Evolutionary conservation across 129 eudicot species (phyloP).

Genomic region (Erigeron canadensis): DNA sequence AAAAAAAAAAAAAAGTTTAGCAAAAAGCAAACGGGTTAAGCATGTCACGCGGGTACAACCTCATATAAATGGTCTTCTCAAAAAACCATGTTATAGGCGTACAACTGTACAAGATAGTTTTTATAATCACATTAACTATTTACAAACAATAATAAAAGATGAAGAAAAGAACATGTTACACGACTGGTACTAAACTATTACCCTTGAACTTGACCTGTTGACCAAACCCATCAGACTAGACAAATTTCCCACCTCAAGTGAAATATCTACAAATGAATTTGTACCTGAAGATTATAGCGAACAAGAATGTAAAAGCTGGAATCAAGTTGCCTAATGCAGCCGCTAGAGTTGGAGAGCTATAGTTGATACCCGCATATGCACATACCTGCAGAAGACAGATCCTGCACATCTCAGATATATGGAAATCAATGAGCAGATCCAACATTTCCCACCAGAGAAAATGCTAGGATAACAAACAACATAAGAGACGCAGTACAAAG

Average conservation of each 20-base stretch:
- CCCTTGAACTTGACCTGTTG: not conserved
- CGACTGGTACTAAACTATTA: not conserved
- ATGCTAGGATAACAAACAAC: not conserved
- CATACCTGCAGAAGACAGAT: constrained; percentile 48
- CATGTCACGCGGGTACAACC: no score
- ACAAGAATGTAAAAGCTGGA: constrained; percentile 49
- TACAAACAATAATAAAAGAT: not conserved
- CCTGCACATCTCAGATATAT: constrained; percentile 32
- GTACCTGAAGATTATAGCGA: constrained; percentile 52
- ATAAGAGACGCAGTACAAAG: not conserved
- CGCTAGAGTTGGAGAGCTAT: constrained; percentile 57
- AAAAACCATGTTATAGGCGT: no score
- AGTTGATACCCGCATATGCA: constrained; percentile 50
- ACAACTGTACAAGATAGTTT: not conserved
- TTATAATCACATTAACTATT: not conserved
- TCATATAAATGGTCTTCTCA: no score
- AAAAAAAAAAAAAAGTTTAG: no score
- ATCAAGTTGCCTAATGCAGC: constrained; percentile 54
- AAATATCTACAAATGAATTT: not conserved
- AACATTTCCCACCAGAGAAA: not conserved
- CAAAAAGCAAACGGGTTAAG: no score
- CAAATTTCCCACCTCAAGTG: not conserved
- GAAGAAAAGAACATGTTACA: not conserved
- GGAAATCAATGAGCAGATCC: not conserved
- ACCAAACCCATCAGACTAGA: not conserved